A percentile compares a stretch with the other conserved stretches of the same genome.
Evolutionary conservation across 805 yeast species (phyloP).

Genomic region (Yarrowia yakushimensis): DNA sequence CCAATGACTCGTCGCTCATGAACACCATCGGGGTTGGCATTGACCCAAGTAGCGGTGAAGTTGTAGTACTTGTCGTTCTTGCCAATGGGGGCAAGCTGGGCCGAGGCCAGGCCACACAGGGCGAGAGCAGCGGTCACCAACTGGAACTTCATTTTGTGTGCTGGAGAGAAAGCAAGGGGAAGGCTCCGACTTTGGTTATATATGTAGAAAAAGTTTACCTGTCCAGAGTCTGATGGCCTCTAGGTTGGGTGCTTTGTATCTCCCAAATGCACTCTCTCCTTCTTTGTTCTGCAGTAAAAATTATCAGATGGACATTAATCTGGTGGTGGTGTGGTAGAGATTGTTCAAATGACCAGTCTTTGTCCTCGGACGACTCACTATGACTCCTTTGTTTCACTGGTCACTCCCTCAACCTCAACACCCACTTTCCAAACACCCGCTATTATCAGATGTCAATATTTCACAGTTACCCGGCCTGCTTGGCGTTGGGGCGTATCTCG

Average conservation of each 20-base stretch:
- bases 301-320: slow-evolving; percentile 9
- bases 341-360: too few species aligned
- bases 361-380: too few species aligned
- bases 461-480: too few species aligned
- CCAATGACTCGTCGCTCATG: slow-evolving; percentile 52
- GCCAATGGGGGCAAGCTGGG: slow-evolving; percentile 30
- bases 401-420: too few species aligned
- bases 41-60: slow-evolving; percentile 41
- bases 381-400: too few species aligned
- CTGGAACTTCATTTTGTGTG: background rate
- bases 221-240: background rate
- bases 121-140: slow-evolving; percentile 22
- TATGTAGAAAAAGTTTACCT: slow-evolving; percentile 8
- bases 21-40: slow-evolving; percentile 57
- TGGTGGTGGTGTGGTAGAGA: too few species aligned
- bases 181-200: background rate
- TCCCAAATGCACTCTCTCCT: too few species aligned
- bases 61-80: slow-evolving; percentile 32
- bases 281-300: too few species aligned
- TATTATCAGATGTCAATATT: too few species aligned
- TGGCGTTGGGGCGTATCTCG: too few species aligned
- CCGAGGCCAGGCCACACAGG: slow-evolving; percentile 27
- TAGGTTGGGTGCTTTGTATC: too few species aligned
- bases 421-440: too few species aligned
- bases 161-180: background rate